A percentile compares a stretch with the other conserved stretches of the same genome.
Conservation (phyloP, 192 early-diverging fungal species). For the Backusella westeae region DNA sequence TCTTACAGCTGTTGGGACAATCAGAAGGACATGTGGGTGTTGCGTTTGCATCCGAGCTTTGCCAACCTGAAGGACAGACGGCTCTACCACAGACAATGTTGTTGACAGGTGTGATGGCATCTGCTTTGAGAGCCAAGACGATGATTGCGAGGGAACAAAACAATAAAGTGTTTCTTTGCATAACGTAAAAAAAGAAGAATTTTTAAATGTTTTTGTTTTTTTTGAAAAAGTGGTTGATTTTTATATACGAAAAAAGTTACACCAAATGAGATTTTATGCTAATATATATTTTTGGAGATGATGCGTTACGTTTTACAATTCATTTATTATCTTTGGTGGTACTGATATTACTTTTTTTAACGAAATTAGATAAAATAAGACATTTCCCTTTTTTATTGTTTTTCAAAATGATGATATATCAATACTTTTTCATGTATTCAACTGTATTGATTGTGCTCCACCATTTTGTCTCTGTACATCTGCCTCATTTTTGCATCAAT, state of each 20-base stretch:
- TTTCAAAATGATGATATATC: no score
- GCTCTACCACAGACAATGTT: conserved; percentile 5
- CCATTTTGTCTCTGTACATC: no score
- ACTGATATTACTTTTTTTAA: no score
- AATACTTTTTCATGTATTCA: no score
- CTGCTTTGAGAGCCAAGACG: neutral
- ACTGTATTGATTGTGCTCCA: no score
- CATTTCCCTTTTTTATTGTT: no score
- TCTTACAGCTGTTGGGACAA: neutral
- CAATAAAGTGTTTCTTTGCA: neutral
- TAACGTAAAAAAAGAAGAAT: neutral
- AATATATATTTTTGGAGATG: neutral
- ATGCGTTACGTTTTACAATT: no score
- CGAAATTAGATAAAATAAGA: no score
- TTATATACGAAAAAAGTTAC: neutral
- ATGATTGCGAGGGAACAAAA: neutral
- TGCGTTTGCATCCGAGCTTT: neutral
- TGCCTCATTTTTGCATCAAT: no score
- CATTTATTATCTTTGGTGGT: no score
- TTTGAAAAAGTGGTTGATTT: neutral
- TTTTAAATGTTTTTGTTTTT: neutral
- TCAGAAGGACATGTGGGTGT: neutral
- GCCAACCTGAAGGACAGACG: neutral
- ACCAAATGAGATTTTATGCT: neutral
- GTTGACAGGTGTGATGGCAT: neutral